These are phyloP conservation scores for Phytophthora hibernalis DNA, from an alignment of 352 stramenopile genomes.

Conservation along the genomic window DNA sequence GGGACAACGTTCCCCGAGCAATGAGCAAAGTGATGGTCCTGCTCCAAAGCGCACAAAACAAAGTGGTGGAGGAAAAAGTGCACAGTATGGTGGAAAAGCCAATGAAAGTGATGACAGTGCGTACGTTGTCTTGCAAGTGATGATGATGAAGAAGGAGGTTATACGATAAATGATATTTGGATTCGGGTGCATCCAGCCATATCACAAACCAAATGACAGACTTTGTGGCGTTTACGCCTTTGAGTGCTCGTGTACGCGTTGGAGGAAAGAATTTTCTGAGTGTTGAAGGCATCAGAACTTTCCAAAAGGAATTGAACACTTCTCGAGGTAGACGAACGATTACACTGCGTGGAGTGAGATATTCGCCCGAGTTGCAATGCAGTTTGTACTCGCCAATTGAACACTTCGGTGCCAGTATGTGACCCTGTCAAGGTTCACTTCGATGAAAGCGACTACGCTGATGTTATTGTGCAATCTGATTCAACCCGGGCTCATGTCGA, in stretches of 20 bases:
- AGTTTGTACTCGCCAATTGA: too few relatives aligned
- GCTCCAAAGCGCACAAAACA: background rate
- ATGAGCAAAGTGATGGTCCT: background rate
- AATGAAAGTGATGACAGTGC: slow-evolving; percentile 24
- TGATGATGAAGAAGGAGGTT: slow-evolving; percentile 13
- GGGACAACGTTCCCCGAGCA: background rate
- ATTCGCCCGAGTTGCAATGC: background rate
- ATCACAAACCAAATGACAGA: slow-evolving; percentile 13
- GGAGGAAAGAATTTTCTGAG: slow-evolving; percentile 5
- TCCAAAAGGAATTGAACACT: slow-evolving; percentile 11
- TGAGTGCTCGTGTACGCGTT: too few relatives aligned
- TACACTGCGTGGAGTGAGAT: too few relatives aligned
- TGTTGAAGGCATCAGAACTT: slow-evolving; percentile 9
- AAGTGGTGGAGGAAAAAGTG: slow-evolving; percentile 9
- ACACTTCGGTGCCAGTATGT: too few relatives aligned
- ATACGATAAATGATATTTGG: slow-evolving; percentile 14
- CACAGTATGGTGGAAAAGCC: slow-evolving; percentile 1
- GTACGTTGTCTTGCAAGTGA: slow-evolving; percentile 6
- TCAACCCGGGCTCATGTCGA: too few relatives aligned
- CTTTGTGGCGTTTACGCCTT: slow-evolving; percentile 13
- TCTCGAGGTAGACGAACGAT: too few relatives aligned
- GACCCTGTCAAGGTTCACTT: too few relatives aligned
- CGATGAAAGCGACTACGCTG: too few relatives aligned
- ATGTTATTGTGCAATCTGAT: too few relatives aligned
- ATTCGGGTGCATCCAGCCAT: slow-evolving; percentile 16